Base-by-base conservation (phyloP, 768 basidiomycete genomes). In the Tulasnella sp. region DNA sequence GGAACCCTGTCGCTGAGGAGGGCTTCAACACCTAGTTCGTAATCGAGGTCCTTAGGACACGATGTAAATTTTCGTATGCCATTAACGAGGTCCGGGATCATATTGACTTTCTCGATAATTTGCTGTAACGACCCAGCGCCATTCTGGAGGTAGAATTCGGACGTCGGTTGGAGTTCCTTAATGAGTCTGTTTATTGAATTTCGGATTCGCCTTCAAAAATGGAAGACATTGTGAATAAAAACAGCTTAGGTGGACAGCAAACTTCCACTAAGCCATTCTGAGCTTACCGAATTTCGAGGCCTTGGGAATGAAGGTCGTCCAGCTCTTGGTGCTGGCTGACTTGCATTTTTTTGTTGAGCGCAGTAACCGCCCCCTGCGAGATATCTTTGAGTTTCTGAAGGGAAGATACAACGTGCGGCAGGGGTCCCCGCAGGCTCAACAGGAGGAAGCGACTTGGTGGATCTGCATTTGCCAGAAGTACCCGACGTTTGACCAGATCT, bases 381-480 rank as follows among this genome's bases (percentile, higher is more conserved):
- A n/a, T 8, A 20, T 34, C 73, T 16, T 75, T 75, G 22, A 75
- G 46, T 5, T 48, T 41, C 2, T 75, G 28, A 14, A 75, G 73
- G 12, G 34, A 41, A 14, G 20, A 8, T 40, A 75, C 3, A 34
- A 41, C 40, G 14, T 75, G 73, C 14, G 46, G 40, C 7, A 75
- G 73, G 20, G 73, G 37, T 7, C 73, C 73, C 11, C 73, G 73
- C 16, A 75, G 73, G n/a, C 31, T n/a, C 16, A 75, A 18, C 4
- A 42, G 73, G 41, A 75, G 73, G 40, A 75, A 75, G 46, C 41
- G 73, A 75, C 73, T 41, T 8, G 46, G 46, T 22, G 8, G 73
- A n/a, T 31, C 22, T 5, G n/a, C 20, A 46, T 46, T 46, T 31
- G 18, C 73, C 40, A 24, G 41, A 9, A n/a, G 41, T 20, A 24